Percentiles rank a stretch among this genome's conserved stretches.
phyloP scores from a whole-genome alignment of 2,329 filamentous ascomycete species.

The Chaetothyriales sp. region DNA sequence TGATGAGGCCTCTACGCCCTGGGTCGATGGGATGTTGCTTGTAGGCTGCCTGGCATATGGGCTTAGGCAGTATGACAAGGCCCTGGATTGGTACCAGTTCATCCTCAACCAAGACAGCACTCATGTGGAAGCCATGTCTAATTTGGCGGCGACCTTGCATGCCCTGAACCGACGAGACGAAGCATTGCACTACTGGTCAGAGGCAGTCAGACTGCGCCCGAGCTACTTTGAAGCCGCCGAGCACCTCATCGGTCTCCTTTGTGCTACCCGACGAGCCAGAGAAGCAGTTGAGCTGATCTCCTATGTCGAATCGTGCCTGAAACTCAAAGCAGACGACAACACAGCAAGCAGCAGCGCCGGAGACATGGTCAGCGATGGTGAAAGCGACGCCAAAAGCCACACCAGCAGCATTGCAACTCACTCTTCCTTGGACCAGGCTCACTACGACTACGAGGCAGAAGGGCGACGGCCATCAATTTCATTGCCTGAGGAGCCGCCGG shows the following conservation, averaged over 20 bases:
- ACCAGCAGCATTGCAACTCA: constrained; percentile 37
- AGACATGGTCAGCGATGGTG: constrained; percentile 45
- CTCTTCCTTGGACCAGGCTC: constrained; percentile 40
- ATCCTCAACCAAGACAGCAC: constrained; percentile 44
- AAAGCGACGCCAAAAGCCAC: constrained; percentile 40
- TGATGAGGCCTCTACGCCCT: constrained; percentile 66
- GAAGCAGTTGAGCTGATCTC: constrained; percentile 82
- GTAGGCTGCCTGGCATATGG: constrained; percentile 87
- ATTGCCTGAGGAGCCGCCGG: constrained; percentile 7
- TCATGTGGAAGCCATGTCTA: constrained; percentile 86
- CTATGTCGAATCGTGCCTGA: constrained; percentile 62
- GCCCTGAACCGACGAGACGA: constrained; percentile 69
- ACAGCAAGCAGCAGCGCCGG: constrained; percentile 29
- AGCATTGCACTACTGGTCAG: constrained; percentile 72
- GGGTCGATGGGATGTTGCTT: constrained; percentile 84
- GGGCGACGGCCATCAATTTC: constrained; percentile 1
- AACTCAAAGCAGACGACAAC: constrained; percentile 33
- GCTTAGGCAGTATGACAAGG: constrained; percentile 64
- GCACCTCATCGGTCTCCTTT: constrained; percentile 77
- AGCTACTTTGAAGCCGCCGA: constrained; percentile 91
- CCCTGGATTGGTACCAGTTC: constrained; percentile 36
- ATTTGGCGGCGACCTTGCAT: constrained; percentile 76
- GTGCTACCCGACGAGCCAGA: constrained; percentile 60
- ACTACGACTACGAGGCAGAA: constrained; percentile 42
- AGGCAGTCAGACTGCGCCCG: constrained; percentile 67